A percentile compares a stretch with the other conserved stretches of the same genome.
phyloP scores from a whole-genome alignment of 192 early-diverging fungal species.

The Gaertneriomyces semiglobifer region DNA sequence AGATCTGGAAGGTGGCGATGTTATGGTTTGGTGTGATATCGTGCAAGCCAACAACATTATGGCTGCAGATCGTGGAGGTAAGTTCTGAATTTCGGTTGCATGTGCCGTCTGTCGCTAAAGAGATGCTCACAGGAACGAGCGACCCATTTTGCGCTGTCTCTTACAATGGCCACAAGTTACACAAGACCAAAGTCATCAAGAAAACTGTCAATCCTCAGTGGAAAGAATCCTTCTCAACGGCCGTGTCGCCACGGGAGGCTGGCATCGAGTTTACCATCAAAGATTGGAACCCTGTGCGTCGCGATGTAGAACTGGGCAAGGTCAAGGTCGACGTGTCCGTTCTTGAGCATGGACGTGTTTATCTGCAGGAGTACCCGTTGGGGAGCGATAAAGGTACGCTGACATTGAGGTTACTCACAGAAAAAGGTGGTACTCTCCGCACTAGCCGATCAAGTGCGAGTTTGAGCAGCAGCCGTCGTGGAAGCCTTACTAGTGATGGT shows the following conservation, averaged over 20 bases:
- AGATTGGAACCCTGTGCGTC: conserved; percentile 81
- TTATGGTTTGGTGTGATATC: conserved; percentile 46
- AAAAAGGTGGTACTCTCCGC: no score
- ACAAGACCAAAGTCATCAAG: conserved; percentile 71
- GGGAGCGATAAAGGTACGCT: conserved; percentile 7
- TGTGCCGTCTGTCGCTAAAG: neutral
- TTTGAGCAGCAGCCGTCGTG: no score
- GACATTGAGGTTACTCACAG: no score
- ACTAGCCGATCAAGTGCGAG: no score
- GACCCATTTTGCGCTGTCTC: conserved; percentile 47
- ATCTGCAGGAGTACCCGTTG: conserved; percentile 9
- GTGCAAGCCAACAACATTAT: conserved; percentile 51
- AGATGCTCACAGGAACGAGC: conserved; percentile 32
- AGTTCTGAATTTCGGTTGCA: neutral
- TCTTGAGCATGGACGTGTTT: conserved; percentile 27
- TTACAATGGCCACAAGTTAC: conserved; percentile 44
- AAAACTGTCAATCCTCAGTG: conserved; percentile 69
- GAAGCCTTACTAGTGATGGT: no score
- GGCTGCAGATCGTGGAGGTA: conserved; percentile 51
- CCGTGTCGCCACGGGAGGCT: conserved; percentile 38
- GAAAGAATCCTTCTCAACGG: conserved; percentile 45
- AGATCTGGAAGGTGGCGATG: conserved; percentile 39
- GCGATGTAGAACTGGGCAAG: conserved; percentile 62
- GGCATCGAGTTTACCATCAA: conserved; percentile 59
- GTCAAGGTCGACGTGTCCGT: conserved; percentile 36